Conservation (phyloP, 2,329 filamentous ascomycete genomes). For the Diaporthe vaccinii region DNA sequence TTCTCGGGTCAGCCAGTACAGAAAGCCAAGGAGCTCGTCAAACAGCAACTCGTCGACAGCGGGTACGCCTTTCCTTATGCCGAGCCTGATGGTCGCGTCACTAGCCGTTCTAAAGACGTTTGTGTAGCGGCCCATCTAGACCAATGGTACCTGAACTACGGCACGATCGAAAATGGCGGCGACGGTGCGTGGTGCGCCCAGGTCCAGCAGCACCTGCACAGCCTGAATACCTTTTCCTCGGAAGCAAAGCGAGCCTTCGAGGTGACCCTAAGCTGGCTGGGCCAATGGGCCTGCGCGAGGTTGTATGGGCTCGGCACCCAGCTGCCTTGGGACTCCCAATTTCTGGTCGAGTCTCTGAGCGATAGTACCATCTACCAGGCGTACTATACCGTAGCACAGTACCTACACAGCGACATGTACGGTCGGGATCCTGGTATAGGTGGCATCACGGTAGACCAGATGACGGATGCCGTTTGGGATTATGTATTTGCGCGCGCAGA, state of each 20-base stretch:
- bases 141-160: slow-evolving; percentile 6
- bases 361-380: slow-evolving; percentile 7
- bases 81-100: slow-evolving; percentile 8
- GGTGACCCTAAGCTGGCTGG: slow-evolving; percentile 2
- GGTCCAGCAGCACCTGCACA: slow-evolving; percentile 8
- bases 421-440: neutral
- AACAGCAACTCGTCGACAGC: slow-evolving; percentile 3
- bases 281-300: slow-evolving; percentile 5
- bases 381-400: slow-evolving; percentile 1
- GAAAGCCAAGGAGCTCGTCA: neutral
- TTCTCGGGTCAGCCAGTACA: neutral
- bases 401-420: slow-evolving; percentile 10
- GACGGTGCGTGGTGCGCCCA: slow-evolving; percentile 17
- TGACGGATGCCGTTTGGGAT: slow-evolving; percentile 9
- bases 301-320: neutral
- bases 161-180: slow-evolving; percentile 12
- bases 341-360: slow-evolving; percentile 9
- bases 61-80: slow-evolving; percentile 7
- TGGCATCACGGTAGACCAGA: slow-evolving; percentile 5
- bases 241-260: slow-evolving; percentile 7
- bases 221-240: slow-evolving; percentile 3
- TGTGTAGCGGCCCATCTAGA: slow-evolving; percentile 1
- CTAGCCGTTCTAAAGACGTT: slow-evolving; percentile 75
- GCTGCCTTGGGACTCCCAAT: slow-evolving; percentile 5
- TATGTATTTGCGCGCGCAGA: slow-evolving; percentile 8